Evolutionary conservation across 1,284 basidiomycete species (phyloP).

Genomic region (Volvariella surrecta): DNA sequence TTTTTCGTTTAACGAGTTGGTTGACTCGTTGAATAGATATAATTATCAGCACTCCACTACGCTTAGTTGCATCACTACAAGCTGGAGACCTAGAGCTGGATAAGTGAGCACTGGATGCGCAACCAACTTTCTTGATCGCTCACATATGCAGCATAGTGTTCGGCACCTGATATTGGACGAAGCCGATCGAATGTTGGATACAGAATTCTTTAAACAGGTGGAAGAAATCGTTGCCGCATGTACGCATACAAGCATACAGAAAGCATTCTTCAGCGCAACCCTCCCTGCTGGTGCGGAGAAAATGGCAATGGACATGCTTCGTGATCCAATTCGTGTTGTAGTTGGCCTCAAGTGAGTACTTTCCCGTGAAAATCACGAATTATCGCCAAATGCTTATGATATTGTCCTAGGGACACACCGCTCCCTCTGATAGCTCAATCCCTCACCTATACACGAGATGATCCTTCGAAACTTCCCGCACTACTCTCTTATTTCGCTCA

Average conservation of each 20-base stretch:
- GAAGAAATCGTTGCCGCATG: constrained; percentile 87
- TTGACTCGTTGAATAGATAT: constrained; percentile 45
- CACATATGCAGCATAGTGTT: constrained; percentile 41
- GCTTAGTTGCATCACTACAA: constrained; percentile 69
- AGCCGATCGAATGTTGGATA: constrained; percentile 84
- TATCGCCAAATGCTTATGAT: constrained; percentile 5
- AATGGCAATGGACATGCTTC: constrained; percentile 78
- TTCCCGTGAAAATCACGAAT: too few species aligned
- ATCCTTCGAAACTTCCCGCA: constrained; percentile 87
- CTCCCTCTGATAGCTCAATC: constrained; percentile 79
- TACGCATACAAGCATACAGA: constrained; percentile 65
- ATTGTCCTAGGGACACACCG: constrained; percentile 68
- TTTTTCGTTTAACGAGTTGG: background rate
- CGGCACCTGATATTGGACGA: constrained; percentile 85
- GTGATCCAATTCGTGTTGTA: constrained; percentile 80
- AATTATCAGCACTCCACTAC: constrained; percentile 75
- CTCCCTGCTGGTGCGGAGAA: constrained; percentile 86
- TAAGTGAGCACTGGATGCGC: constrained; percentile 42
- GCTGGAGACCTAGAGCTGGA: constrained; percentile 57
- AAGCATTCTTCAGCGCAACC: constrained; percentile 91
- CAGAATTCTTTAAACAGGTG: constrained; percentile 85
- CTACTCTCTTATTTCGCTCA: constrained; percentile 72
- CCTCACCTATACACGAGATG: constrained; percentile 87
- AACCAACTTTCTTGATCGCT: background rate
- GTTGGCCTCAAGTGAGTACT: constrained; percentile 84